phyloP scores from a whole-genome alignment of 805 yeast species.

The Yamadazyma nakazawae region DNA sequence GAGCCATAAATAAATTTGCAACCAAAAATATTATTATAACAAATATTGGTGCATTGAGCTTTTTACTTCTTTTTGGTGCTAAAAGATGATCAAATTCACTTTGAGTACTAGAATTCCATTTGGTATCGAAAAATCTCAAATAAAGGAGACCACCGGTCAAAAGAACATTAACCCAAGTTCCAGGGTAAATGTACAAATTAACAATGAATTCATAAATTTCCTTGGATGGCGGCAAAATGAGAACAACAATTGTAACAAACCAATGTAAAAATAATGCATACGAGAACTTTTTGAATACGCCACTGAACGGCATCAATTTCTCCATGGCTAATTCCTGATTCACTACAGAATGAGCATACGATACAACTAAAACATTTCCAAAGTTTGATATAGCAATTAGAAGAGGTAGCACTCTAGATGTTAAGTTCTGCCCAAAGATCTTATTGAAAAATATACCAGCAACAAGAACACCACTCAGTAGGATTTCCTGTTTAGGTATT shows the following conservation, averaged over 20 bases:
- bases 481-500: slow-evolving; percentile 45
- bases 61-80: slow-evolving; percentile 2
- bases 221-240: slow-evolving; percentile 59
- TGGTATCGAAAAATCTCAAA: slow-evolving; percentile 39
- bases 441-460: slow-evolving; percentile 61
- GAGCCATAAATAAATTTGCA: slow-evolving; percentile 48
- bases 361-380: slow-evolving; percentile 63
- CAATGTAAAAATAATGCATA: slow-evolving; percentile 54
- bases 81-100: slow-evolving; percentile 22
- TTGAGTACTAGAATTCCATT: slow-evolving; percentile 36
- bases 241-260: slow-evolving; percentile 50
- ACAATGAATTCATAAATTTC: slow-evolving; percentile 63
- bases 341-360: slow-evolving; percentile 58
- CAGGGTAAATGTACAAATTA: slow-evolving; percentile 61
- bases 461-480: slow-evolving; percentile 56
- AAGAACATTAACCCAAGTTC: slow-evolving; percentile 53
- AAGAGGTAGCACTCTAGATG: slow-evolving; percentile 49
- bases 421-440: slow-evolving; percentile 54
- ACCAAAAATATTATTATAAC: slow-evolving; percentile 37
- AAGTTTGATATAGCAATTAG: slow-evolving; percentile 59
- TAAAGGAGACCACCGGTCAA: slow-evolving; percentile 53
- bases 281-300: slow-evolving; percentile 39
- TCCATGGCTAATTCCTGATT: slow-evolving; percentile 56
- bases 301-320: slow-evolving; percentile 49
- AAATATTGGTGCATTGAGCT: slow-evolving; percentile 24